Evolutionary conservation across 768 basidiomycete genomes (phyloP), one percentile per base, ranked within the genome.

Genomic region (Galerina sulciceps): DNA sequence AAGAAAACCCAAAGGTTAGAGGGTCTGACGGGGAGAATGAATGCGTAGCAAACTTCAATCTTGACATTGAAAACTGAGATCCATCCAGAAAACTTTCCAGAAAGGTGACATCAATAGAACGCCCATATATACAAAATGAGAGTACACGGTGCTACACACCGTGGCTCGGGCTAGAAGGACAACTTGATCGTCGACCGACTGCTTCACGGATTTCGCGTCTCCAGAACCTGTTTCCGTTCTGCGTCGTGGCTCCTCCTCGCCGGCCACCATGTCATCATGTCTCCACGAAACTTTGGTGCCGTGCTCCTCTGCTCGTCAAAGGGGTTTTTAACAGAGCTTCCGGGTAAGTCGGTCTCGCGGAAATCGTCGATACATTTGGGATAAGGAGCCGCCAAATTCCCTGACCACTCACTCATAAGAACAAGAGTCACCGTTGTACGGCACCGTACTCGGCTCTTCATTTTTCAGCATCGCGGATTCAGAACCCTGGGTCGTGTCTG

Each of bases 21-120:
- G n/a, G 63, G 60, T n/a, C n/a, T n/a, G n/a, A n/a, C n/a, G n/a
- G n/a, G n/a, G n/a, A n/a, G n/a, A 13, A 57, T 47, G 23, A 68
- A 55, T 6, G 65, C 64, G 50, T 70, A 68, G 35, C 60, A 65
- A 45, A 68, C 56, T 40, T 70, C 69, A 18, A 68, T 56, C 54
- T 68, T 70, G 47, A 64, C 69, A 26, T 70, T 70, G 59, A 68
- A 70, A 10, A 70, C 54, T 3, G 60, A 63, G 10, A 67, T 58
- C 65, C 67, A 64, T 43, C 69, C 69, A 14, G 69, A 64, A 13
- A 61, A 57, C 69, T 70, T 31, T 44, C 40, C 6, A 54, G 20
- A 42, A 43, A 35, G 42, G 37, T 55, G 43, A 41, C 17, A 14
- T 40, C 14, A 48, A 17, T 57, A 47, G 31, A n/a, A 37, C 2